Evolutionary conservation across 2,329 filamentous ascomycete genomes (phyloP).

Genomic region (Aspergillus flavus): DNA sequence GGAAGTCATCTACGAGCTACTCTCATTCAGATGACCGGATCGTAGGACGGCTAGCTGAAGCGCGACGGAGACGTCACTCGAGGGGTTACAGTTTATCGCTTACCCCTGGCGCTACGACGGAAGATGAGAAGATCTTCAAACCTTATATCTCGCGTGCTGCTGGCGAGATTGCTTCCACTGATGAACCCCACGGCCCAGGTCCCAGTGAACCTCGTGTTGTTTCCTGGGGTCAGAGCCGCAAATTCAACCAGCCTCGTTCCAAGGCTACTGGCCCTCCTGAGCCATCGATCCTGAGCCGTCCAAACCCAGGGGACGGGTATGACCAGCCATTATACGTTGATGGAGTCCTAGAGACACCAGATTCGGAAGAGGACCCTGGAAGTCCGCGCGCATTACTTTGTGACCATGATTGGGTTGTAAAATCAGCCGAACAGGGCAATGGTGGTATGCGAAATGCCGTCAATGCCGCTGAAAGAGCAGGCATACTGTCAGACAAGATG

Average conservation of each 20-base stretch:
- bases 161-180: conserved; percentile 30
- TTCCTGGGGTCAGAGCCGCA: conserved; percentile 69
- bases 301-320: conserved; percentile 18
- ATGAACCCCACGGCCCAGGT: conserved; percentile 34
- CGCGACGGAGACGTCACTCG: conserved; percentile 18
- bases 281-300: conserved; percentile 66
- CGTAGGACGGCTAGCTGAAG: conserved; percentile 27
- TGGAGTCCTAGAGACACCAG: conserved; percentile 15
- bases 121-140: conserved; percentile 44
- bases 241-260: conserved; percentile 77
- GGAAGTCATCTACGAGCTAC: conserved; percentile 28
- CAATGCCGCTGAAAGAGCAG: conserved; percentile 72
- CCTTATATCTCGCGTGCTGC: conserved; percentile 31
- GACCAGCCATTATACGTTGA: conserved; percentile 26
- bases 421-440: conserved; percentile 85
- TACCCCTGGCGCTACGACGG: conserved; percentile 43
- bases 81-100: conserved; percentile 28
- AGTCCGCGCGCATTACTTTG: conserved; percentile 66
- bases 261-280: conserved; percentile 73
- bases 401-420: conserved; percentile 75
- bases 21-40: conserved; percentile 27
- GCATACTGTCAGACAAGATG: conserved; percentile 69
- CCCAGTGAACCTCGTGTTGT: conserved; percentile 70
- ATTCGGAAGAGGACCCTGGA: conserved; percentile 50
- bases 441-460: conserved; percentile 87